phyloP scores from a whole-genome alignment of 164 flowering plant species.

The Vitis riparia region DNA sequence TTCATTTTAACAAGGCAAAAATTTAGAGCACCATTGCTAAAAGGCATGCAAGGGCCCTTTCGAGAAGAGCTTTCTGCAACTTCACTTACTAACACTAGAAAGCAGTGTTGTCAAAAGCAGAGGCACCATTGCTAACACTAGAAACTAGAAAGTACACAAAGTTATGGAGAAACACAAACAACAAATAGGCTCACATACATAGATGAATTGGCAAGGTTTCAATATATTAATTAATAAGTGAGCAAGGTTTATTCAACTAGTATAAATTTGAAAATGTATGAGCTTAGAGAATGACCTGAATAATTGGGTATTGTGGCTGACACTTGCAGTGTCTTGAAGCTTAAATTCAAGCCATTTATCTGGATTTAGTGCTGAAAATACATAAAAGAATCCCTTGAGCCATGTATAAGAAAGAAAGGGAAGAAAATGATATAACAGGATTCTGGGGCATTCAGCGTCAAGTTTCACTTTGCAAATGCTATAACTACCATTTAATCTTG shows the following conservation, averaged over 20 bases:
- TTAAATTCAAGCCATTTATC: conserved; percentile 88
- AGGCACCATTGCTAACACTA: no score
- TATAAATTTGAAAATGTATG: not conserved
- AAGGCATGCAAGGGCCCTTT: no score
- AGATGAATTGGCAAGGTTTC: not conserved
- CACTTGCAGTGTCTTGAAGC: conserved; percentile 83
- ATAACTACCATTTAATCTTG: no score
- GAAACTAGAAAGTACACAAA: not conserved
- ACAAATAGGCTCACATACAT: not conserved
- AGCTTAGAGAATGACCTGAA: conserved; percentile 56
- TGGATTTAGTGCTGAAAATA: conserved; percentile 77
- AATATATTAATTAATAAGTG: not conserved
- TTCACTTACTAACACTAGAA: no score
- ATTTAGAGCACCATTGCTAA: no score
- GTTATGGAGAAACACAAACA: not conserved
- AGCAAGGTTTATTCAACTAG: not conserved
- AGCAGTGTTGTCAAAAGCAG: no score
- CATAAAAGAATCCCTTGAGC: conserved; percentile 10
- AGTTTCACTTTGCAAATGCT: not conserved
- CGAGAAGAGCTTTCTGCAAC: no score
- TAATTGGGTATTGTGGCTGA: conserved; percentile 83
- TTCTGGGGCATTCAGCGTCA: not conserved
- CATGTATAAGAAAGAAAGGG: conserved; percentile 2
- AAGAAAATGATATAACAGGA: conserved; percentile 2
- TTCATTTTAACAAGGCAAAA: no score